Evolutionary conservation across 139 green algal species (phyloP).

Genomic region (Coelastrella sp.): DNA sequence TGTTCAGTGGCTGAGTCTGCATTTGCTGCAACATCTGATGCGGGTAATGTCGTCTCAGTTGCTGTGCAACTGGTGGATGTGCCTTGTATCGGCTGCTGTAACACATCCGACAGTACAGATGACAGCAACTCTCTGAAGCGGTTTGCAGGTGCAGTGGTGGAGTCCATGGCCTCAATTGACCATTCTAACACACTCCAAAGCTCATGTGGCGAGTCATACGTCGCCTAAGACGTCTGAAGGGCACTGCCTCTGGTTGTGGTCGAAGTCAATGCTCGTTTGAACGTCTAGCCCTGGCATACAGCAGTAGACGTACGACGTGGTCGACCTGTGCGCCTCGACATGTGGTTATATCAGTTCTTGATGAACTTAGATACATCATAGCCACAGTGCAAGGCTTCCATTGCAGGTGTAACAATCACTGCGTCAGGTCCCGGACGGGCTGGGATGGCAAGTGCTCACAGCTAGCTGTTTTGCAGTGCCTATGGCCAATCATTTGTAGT

Average conservation of each 20-base stretch:
- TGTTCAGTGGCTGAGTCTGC: background rate
- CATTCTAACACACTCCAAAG: background rate
- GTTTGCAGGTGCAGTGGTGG: background rate
- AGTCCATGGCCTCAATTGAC: background rate
- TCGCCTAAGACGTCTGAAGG: no score
- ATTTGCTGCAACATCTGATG: background rate
- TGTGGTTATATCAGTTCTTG: no score
- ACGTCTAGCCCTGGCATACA: no score
- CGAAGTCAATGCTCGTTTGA: background rate
- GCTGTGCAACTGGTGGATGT: background rate
- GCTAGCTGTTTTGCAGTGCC: background rate
- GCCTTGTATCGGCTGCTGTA: background rate
- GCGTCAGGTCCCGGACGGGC: background rate
- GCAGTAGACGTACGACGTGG: no score
- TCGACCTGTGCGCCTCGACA: no score
- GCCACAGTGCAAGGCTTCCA: no score
- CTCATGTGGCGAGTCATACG: background rate
- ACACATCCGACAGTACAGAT: conserved; percentile 1
- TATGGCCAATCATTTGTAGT: background rate
- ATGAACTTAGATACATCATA: no score
- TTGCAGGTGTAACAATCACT: background rate
- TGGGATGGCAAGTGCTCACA: background rate
- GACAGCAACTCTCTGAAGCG: background rate
- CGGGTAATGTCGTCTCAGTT: no score
- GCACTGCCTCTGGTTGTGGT: background rate